phyloP scores from a whole-genome alignment of 306 rosid genomes.

The Begonia peltatifolia region DNA sequence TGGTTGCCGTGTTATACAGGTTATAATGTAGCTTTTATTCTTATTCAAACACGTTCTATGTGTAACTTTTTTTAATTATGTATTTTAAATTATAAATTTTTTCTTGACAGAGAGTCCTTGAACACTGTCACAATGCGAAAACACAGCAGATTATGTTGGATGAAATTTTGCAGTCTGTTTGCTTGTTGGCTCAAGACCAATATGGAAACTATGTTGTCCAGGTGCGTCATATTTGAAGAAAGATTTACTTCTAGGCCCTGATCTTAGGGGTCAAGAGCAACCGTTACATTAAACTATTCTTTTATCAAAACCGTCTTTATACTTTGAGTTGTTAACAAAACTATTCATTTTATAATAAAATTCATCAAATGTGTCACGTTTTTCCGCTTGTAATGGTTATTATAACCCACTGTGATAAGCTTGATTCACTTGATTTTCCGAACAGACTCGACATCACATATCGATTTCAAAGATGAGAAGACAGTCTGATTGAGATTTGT shows the following conservation, averaged over 20 bases:
- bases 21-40: neutral
- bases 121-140: conserved; percentile 59
- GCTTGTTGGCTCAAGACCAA: conserved; percentile 93
- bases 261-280: too few relatives aligned
- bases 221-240: conserved; percentile 28
- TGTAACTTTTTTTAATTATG: too few relatives aligned
- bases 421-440: too few relatives aligned
- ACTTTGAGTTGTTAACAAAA: too few relatives aligned
- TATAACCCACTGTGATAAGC: too few relatives aligned
- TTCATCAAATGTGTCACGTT: too few relatives aligned
- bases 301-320: too few relatives aligned
- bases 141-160: conserved; percentile 83
- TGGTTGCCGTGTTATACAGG: conserved; percentile 98
- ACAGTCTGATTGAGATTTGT: too few relatives aligned
- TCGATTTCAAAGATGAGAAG: too few relatives aligned
- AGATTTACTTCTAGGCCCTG: neutral
- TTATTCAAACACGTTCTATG: neutral
- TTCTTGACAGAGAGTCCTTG: conserved; percentile 68
- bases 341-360: too few relatives aligned
- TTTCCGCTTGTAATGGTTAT: neutral
- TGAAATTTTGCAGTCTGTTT: conserved; percentile 73
- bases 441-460: too few relatives aligned
- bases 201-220: conserved; percentile 96
- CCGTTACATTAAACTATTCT: too few relatives aligned
- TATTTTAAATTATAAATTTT: neutral